phyloP scores from a whole-genome alignment of 768 basidiomycete genomes.

The Sporobolomyces phaffii region DNA sequence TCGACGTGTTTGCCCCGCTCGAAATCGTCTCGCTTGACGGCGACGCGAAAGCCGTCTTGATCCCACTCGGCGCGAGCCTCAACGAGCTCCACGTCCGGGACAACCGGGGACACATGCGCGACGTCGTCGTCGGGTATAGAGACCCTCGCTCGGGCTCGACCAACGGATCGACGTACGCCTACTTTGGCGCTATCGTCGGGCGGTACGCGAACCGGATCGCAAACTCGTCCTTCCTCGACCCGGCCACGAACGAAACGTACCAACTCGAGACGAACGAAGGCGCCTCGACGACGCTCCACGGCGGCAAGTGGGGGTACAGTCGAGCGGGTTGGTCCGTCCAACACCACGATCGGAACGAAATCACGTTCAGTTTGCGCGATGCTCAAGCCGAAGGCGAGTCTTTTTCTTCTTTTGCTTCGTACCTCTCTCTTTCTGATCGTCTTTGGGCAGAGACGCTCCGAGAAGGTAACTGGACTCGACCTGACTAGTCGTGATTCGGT shows the following conservation, averaged over 20 bases:
- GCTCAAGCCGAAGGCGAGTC: no score
- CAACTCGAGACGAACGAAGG: conserved; percentile 3
- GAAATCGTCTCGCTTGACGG: neutral
- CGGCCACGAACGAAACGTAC: neutral
- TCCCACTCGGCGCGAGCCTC: conserved; percentile 12
- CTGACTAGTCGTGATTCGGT: no score
- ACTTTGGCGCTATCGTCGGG: conserved; percentile 20
- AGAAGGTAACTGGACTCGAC: no score
- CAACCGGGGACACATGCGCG: neutral
- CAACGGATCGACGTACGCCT: conserved; percentile 1
- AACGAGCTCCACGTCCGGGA: conserved; percentile 16
- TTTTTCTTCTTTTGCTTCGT: no score
- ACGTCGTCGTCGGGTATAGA: conserved; percentile 13
- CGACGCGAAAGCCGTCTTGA: neutral
- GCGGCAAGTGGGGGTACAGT: conserved; percentile 14
- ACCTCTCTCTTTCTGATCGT: no score
- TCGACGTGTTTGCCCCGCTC: conserved; percentile 9
- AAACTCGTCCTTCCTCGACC: conserved; percentile 5
- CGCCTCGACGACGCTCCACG: conserved; percentile 5
- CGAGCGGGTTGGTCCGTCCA: conserved; percentile 5
- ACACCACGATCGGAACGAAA: neutral
- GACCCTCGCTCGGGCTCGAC: neutral
- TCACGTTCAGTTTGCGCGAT: conserved; percentile 11
- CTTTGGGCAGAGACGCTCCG: no score
- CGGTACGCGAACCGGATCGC: conserved; percentile 25